phyloP scores from a whole-genome alignment of 306 rosid species.

The Amphicarpaea edgeworthii region DNA sequence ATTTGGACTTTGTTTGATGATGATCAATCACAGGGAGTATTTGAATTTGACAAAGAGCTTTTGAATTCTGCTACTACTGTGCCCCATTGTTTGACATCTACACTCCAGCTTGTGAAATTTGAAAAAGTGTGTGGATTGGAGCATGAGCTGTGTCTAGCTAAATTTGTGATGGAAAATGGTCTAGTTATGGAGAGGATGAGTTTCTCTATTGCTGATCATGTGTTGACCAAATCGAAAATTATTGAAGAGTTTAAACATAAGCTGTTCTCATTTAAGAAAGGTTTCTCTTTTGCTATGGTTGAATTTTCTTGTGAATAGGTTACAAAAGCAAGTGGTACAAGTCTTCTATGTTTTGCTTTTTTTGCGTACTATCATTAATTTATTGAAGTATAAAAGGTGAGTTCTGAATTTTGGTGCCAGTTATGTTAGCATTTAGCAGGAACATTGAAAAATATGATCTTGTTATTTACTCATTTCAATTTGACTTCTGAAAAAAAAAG shows the following conservation, averaged over 20 bases:
- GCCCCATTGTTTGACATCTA: slow-evolving; percentile 20
- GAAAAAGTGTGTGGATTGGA: not conserved
- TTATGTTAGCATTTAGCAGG: no score
- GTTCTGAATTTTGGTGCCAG: no score
- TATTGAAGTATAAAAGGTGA: no score
- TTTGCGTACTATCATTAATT: no score
- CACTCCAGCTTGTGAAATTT: slow-evolving; percentile 34
- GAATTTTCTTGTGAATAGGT: slow-evolving; percentile 18
- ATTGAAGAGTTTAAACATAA: slow-evolving; percentile 29
- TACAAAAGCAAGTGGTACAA: not conserved
- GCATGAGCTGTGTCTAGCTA: slow-evolving; percentile 25
- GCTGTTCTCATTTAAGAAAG: slow-evolving; percentile 24
- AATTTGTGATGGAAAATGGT: slow-evolving; percentile 39
- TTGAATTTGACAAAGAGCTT: not conserved
- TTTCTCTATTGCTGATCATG: not conserved
- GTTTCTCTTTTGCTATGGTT: not conserved
- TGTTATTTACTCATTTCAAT: no score
- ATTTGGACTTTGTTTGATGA: no score
- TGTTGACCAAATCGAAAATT: not conserved
- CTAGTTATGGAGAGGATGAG: slow-evolving; percentile 15
- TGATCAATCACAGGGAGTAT: not conserved
- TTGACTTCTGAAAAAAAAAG: no score
- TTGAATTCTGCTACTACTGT: not conserved
- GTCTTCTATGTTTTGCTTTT: no score
- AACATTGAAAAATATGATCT: no score